These are phyloP conservation scores for Phytophthora syringae DNA, from an alignment of 352 stramenopile species.

Conservation along the genomic window DNA sequence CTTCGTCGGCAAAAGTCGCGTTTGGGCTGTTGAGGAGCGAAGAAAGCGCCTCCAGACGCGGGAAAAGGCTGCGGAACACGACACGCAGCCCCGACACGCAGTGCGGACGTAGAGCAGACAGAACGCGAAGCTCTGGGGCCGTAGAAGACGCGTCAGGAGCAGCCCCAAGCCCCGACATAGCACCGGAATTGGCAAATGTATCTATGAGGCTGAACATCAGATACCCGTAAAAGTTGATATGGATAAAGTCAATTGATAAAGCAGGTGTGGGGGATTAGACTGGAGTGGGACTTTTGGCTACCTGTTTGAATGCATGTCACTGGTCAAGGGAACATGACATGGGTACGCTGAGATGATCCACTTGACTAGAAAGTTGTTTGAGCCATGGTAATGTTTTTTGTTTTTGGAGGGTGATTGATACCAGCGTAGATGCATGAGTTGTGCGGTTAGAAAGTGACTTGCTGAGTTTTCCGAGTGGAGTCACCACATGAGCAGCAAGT, in stretches of 20 bases:
- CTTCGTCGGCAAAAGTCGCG: not conserved
- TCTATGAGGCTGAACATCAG: not conserved
- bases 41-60: slow-evolving; percentile 15
- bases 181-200: not conserved
- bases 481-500: slow-evolving; percentile 31
- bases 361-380: too few relatives aligned
- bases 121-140: not conserved
- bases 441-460: not conserved
- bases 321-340: too few relatives aligned
- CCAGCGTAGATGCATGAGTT: not conserved
- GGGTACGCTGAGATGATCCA: too few relatives aligned
- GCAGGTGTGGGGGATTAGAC: too few relatives aligned
- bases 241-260: too few relatives aligned
- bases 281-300: too few relatives aligned
- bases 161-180: not conserved
- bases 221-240: not conserved
- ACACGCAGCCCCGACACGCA: slow-evolving; percentile 3
- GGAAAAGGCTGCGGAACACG: slow-evolving; percentile 17
- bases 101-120: not conserved
- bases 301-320: too few relatives aligned
- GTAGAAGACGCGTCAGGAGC: not conserved
- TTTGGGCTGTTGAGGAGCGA: not conserved
- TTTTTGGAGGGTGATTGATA: not conserved
- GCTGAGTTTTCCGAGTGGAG: not conserved
- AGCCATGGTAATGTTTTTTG: too few relatives aligned